A percentile compares a stretch with the other conserved stretches of the same genome.
Conservation (phyloP, 1,284 basidiomycete species). For the Malassezia nana region DNA sequence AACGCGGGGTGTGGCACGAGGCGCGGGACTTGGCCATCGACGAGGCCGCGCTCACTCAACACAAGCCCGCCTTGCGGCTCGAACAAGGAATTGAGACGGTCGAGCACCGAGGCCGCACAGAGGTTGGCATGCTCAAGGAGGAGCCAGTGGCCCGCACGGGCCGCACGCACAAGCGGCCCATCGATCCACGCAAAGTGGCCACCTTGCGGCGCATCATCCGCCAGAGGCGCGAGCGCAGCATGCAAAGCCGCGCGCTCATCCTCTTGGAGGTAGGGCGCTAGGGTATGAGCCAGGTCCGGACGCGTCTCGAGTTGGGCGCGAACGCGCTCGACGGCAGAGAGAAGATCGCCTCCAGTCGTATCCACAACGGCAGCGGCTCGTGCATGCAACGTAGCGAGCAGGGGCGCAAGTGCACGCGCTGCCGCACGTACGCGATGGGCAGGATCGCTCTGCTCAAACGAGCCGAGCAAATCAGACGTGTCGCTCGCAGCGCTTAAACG, state of each 20-base stretch:
- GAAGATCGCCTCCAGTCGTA: background rate
- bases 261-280: background rate
- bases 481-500: conserved; percentile 79
- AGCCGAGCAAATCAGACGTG: conserved; percentile 84
- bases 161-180: conserved; percentile 78
- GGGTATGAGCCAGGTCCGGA: background rate
- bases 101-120: conserved; percentile 88
- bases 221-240: background rate
- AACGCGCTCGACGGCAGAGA: background rate
- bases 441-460: conserved; percentile 70
- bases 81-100: conserved; percentile 92
- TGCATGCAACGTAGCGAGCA: background rate
- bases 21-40: conserved; percentile 64
- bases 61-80: conserved; percentile 71
- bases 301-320: background rate
- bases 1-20: conserved; percentile 78
- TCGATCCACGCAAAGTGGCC: conserved; percentile 90
- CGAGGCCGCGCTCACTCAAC: conserved; percentile 78
- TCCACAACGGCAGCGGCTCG: background rate
- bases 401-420: background rate
- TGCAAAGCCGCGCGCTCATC: background rate
- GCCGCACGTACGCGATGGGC: background rate
- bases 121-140: conserved; percentile 87
- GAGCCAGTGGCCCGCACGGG: conserved; percentile 80
- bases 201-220: background rate